phyloP scores from a whole-genome alignment of 2,329 filamentous ascomycete genomes.

The Penicillium sp. region DNA sequence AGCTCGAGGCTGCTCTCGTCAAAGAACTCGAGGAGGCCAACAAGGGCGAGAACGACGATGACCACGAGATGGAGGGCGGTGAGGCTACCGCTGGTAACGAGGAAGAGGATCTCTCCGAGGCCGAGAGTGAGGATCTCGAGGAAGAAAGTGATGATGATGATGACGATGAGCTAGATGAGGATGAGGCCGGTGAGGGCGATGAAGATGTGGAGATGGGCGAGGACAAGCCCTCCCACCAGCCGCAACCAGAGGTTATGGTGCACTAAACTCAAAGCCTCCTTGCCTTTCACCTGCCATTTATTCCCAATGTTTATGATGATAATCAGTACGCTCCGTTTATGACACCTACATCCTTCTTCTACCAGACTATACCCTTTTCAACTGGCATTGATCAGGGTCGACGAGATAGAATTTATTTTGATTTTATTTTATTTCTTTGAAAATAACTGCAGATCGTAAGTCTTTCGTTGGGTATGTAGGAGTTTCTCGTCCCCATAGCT shows the following conservation, averaged over 20 bases:
- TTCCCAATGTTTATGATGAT: conserved; percentile 27
- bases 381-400: conserved; percentile 20
- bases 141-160: conserved; percentile 69
- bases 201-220: conserved; percentile 57
- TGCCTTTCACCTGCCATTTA: conserved; percentile 10
- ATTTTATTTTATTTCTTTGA: no score
- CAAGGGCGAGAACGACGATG: conserved; percentile 48
- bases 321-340: conserved; percentile 30
- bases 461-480: conserved; percentile 5
- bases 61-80: conserved; percentile 69
- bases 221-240: conserved; percentile 38
- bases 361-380: conserved; percentile 11
- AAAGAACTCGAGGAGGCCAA: conserved; percentile 48
- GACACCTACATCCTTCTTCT: conserved; percentile 18
- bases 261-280: conserved; percentile 31
- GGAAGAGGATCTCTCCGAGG: conserved; percentile 67
- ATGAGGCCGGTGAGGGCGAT: conserved; percentile 55
- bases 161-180: conserved; percentile 62
- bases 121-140: conserved; percentile 72
- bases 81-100: conserved; percentile 50
- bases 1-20: conserved; percentile 61
- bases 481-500: neutral
- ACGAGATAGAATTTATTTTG: conserved; percentile 27
- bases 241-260: conserved; percentile 44
- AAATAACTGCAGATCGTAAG: neutral